phyloP scores from a whole-genome alignment of 768 basidiomycete species.

The Scleroderma bovista region DNA sequence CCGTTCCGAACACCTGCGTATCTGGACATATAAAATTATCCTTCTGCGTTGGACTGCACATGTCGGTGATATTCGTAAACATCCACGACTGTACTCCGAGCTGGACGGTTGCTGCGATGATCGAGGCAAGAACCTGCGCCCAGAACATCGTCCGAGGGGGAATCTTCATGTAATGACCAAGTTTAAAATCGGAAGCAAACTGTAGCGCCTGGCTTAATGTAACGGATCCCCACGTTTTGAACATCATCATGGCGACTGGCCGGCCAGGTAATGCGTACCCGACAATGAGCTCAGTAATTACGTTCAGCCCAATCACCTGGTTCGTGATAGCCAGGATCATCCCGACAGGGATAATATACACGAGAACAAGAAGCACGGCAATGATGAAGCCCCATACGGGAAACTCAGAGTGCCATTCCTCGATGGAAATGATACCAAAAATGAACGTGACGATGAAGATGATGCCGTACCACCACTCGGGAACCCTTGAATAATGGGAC shows the following conservation, averaged over 20 bases:
- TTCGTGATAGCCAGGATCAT: slow-evolving; percentile 78
- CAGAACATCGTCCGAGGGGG: slow-evolving; percentile 64
- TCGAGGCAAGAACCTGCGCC: slow-evolving; percentile 58
- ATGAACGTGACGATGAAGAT: slow-evolving; percentile 46
- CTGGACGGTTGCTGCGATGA: slow-evolving; percentile 62
- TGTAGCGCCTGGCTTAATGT: slow-evolving; percentile 61
- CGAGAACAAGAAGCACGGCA: slow-evolving; percentile 37
- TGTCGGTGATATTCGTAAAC: slow-evolving; percentile 36
- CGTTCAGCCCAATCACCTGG: slow-evolving; percentile 63
- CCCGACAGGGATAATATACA: slow-evolving; percentile 76
- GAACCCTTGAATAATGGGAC: slow-evolving; percentile 51
- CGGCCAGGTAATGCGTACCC: slow-evolving; percentile 53
- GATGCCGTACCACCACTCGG: slow-evolving; percentile 53
- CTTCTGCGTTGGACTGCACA: slow-evolving; percentile 24
- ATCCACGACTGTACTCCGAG: slow-evolving; percentile 63
- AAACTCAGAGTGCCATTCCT: slow-evolving; percentile 54
- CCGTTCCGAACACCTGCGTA: slow-evolving; percentile 73
- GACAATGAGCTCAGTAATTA: slow-evolving; percentile 70
- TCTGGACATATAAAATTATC: slow-evolving; percentile 59
- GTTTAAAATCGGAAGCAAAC: slow-evolving; percentile 70
- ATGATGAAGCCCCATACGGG: slow-evolving; percentile 42
- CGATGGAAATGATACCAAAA: slow-evolving; percentile 55
- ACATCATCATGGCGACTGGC: slow-evolving; percentile 77
- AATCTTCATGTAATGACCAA: slow-evolving; percentile 71
- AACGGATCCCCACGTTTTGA: slow-evolving; percentile 66